Evolutionary conservation across 1,284 basidiomycete species (phyloP).

Genomic region (Moniliophthora roreri): DNA sequence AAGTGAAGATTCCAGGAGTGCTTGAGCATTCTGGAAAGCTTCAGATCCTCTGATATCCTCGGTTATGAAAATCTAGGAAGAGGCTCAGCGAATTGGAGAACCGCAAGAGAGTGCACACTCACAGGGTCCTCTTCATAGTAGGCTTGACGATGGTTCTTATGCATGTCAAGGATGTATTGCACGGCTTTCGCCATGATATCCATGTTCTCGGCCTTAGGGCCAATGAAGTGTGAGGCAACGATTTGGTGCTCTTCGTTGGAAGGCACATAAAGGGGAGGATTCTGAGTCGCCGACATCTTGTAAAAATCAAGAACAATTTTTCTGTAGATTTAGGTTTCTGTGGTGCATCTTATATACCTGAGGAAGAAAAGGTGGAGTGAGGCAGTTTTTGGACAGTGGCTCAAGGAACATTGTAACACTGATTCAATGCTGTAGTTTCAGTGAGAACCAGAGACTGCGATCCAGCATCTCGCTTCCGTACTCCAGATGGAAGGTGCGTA

Average conservation of each 20-base stretch:
- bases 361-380: no score
- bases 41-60: background rate
- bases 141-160: background rate
- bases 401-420: no score
- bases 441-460: no score
- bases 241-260: background rate
- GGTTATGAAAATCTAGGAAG: background rate
- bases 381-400: no score
- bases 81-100: background rate
- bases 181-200: background rate
- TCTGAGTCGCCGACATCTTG: background rate
- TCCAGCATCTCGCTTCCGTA: no score
- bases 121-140: background rate
- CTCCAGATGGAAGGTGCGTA: no score
- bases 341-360: no score
- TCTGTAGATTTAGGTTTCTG: no score
- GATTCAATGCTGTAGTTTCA: no score
- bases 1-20: background rate
- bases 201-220: constrained; percentile 3
- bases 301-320: no score
- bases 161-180: background rate
- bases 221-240: background rate
- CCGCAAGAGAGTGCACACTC: background rate
- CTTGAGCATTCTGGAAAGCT: background rate
- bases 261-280: background rate